Evolutionary conservation across 345 rosid genomes (phyloP), one percentile per base, ranked within the genome.

Genomic region (Ceriops decandra): DNA sequence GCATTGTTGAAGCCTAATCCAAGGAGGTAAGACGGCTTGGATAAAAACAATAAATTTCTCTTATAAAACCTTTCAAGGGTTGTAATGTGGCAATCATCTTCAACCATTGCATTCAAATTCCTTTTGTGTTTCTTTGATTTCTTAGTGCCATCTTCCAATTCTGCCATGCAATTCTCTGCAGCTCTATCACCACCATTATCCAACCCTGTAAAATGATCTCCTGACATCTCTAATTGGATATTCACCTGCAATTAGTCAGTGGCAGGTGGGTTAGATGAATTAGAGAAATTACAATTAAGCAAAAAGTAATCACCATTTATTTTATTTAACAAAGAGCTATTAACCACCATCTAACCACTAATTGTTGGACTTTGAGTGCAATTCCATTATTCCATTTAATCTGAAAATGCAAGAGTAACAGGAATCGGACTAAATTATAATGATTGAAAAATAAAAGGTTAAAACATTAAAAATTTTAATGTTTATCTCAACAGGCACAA

Each of bases 1-100:
- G 83, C 21, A 16, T 63, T 63, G 64, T 52, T 63, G 5, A 73
- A 51, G 6, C 73, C 82, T 2, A 67, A 74, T 6, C 82, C 82
- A n/a, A 73, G 76, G 27, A 82, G 81, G 47, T 80, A 82, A 11
- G 88, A 86, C 3, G 97, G 97, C 80, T 71, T 81, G 19, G 84
- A 69, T 22, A 83, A 70, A 17, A 82, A 77, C 3, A 75, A 75
- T 4, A 71, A 49, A 11, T 73, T 57, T 70, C 85, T 83, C 61
- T 85, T 87, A 36, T 68, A 67, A 28, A 46, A 35, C 21, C 68
- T 77, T 31, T 79, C 71, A 5, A 53, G 38, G 3, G 38, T 16
- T 3, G 22, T 35, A 33, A 30, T 21, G 68, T 62, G 38, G 3
- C 38, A 21, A 61, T 67, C 67, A 27, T 24, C 22, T 24, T 53